A percentile compares a stretch with the other conserved stretches of the same genome.
These are phyloP conservation scores for Kazachstania psychrophila DNA, from an alignment of 805 yeast species.

Conservation along the genomic window DNA sequence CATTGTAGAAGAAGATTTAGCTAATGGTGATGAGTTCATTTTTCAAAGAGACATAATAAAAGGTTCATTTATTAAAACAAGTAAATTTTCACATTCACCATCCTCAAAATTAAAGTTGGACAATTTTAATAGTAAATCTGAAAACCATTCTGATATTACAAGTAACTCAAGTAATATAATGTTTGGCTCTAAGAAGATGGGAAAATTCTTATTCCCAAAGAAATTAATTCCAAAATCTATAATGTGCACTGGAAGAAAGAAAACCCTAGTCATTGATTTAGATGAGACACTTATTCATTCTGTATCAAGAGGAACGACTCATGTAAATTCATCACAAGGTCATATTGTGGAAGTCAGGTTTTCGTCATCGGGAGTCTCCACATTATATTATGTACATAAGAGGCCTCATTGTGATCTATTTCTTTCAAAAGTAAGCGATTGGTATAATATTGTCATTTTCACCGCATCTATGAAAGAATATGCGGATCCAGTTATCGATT, in stretches of 20 bases:
- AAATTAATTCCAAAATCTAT: constrained; percentile 34
- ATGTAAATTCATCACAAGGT: constrained; percentile 31
- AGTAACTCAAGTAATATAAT: constrained; percentile 2
- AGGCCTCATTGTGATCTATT: constrained; percentile 88
- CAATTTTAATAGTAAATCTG: constrained; percentile 1
- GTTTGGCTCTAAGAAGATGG: constrained; percentile 30
- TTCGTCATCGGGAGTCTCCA: constrained; percentile 48
- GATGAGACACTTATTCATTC: constrained; percentile 96
- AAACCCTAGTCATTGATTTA: constrained; percentile 74
- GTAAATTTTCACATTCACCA: constrained; percentile 3
- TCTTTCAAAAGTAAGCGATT: constrained; percentile 62
- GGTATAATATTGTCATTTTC: constrained; percentile 86
- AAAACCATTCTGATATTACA: constrained; percentile 1
- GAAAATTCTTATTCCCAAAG: constrained; percentile 36
- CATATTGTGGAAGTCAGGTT: constrained; percentile 78
- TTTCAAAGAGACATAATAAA: constrained; percentile 26
- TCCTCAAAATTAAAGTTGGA: background rate
- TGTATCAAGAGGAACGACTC: constrained; percentile 47
- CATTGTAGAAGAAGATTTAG: constrained; percentile 21
- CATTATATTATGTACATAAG: constrained; percentile 82
- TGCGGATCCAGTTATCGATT: constrained; percentile 94
- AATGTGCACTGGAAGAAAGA: constrained; percentile 30
- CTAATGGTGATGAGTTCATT: constrained; percentile 23
- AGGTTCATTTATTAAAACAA: constrained; percentile 22
- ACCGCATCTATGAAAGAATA: constrained; percentile 93